Evolutionary conservation across 2,329 filamentous ascomycete genomes (phyloP).

Genomic region (Pseudopyricularia javanii): DNA sequence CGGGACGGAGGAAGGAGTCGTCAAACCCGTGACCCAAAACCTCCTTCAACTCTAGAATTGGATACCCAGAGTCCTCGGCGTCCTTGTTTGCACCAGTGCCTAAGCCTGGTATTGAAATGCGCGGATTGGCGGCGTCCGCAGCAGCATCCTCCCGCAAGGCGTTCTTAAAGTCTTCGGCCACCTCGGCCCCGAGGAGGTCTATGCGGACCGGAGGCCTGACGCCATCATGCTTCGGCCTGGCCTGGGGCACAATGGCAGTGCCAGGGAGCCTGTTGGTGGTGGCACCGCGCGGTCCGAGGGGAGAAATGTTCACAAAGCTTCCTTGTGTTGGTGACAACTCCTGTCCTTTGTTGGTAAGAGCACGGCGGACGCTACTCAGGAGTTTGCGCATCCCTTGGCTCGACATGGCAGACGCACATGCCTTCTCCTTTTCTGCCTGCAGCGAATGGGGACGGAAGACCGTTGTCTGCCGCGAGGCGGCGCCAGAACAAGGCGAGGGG

Average conservation of each 20-base stretch:
- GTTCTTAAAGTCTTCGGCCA: conserved; percentile 67
- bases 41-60: not conserved
- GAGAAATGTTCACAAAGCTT: conserved; percentile 34
- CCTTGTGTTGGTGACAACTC: conserved; percentile 29
- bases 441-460: conserved; percentile 29
- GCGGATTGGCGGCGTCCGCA: conserved; percentile 21
- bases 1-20: conserved; percentile 21
- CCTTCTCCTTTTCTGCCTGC: conserved; percentile 27
- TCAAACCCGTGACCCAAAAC: not conserved
- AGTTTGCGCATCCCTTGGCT: conserved; percentile 74
- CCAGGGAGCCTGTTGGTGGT: conserved; percentile 47
- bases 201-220: conserved; percentile 50
- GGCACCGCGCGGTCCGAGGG: conserved; percentile 36
- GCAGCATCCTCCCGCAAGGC: conserved; percentile 55
- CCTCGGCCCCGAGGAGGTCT: conserved; percentile 69
- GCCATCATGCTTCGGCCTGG: conserved; percentile 28
- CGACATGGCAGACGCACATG: conserved; percentile 44
- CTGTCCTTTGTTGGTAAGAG: conserved; percentile 51
- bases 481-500: conserved; percentile 35
- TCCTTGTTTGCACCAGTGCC: not conserved
- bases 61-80: not conserved
- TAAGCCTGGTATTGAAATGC: conserved; percentile 10
- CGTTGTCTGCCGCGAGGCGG: conserved; percentile 38
- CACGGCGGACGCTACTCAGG: conserved; percentile 74
- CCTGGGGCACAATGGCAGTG: conserved; percentile 47